Evolutionary conservation across 1,284 basidiomycete species (phyloP).

Genomic region (Leccinum pachyderme): DNA sequence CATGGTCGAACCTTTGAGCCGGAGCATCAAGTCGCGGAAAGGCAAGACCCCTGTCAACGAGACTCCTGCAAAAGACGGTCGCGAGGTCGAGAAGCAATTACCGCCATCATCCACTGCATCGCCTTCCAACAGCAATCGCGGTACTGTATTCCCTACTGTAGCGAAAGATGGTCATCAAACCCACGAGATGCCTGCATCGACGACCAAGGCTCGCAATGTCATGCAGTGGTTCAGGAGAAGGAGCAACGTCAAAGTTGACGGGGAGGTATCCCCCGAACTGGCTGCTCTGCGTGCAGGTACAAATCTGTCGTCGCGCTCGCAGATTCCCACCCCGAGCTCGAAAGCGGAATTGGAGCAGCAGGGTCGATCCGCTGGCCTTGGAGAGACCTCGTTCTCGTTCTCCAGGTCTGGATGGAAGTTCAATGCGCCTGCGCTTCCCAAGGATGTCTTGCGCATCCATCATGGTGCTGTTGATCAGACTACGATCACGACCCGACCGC

Average conservation of each 20-base stretch:
- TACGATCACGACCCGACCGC: conserved; percentile 83
- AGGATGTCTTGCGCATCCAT: conserved; percentile 76
- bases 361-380: conserved; percentile 20
- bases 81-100: conserved; percentile 34
- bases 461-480: conserved; percentile 92
- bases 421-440: conserved; percentile 33
- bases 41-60: conserved; percentile 38
- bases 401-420: conserved; percentile 34
- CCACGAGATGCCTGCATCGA: conserved; percentile 58
- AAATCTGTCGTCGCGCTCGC: conserved; percentile 28
- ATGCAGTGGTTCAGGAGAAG: conserved; percentile 81
- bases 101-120: conserved; percentile 29
- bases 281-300: conserved; percentile 18
- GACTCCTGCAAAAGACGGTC: conserved; percentile 34
- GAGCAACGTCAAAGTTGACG: conserved; percentile 55
- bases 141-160: conserved; percentile 28
- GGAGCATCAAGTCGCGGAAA: conserved; percentile 53
- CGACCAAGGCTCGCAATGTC: conserved; percentile 71
- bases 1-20: conserved; percentile 75
- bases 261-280: conserved; percentile 31
- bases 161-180: conserved; percentile 27
- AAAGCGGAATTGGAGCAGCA: conserved; percentile 34
- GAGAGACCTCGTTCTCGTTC: conserved; percentile 34
- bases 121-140: conserved; percentile 25
- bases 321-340: conserved; percentile 30